Evolutionary conservation across 371 early-diverging fungal genomes (phyloP), one percentile per base, ranked within the genome.

Genomic region (Mortierella sp.): DNA sequence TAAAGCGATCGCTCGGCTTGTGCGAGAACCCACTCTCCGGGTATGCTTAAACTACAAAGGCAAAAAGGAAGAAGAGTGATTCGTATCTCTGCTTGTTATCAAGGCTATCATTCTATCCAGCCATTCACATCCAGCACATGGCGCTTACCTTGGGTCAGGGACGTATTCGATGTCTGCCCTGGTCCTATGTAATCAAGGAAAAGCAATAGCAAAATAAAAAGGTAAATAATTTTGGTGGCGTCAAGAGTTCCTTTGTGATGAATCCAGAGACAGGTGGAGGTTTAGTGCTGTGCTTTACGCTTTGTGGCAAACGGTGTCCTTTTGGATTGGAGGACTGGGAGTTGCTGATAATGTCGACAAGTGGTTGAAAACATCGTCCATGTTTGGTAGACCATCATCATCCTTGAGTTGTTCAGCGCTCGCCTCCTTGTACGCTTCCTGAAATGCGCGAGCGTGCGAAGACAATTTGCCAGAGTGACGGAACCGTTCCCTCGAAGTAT

Each of bases 1-100:
- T 81, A 84, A 37, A 31, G 31, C 5, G 73, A 28, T 21, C 76
- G 74, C 14, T 80, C 78, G 1, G 78, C 67, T 16, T n/a, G 54
- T 16, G 84, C 84, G 5, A 83, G 54, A 13, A 84, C 71, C 10
- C 77, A 43, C 64, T 84, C 85, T 53, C 85, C 85, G 10, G 85
- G 85, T 46, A 84, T 75, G 4, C 81, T 53, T 44, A 84, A 57
- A 26, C 85, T 84, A 70, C 0, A 50, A 11, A 34, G 11, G 44
- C 28, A 2, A 48, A 24, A 34, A 50, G 24, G 31, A 76, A n/a
- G 21, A 24, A 53, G 34, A 48, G 11, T 34, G 2, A 40, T 67
- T 24, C 37, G 43, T 9, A 40, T 10, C 24, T 24, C 34, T 28
- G 2, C 16, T 34, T 26, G n/a, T 28, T 28, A 5, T 6, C 6